Evolutionary conservation across 2,329 filamentous ascomycete genomes (phyloP).

Genomic region (Ophiostoma quercus): DNA sequence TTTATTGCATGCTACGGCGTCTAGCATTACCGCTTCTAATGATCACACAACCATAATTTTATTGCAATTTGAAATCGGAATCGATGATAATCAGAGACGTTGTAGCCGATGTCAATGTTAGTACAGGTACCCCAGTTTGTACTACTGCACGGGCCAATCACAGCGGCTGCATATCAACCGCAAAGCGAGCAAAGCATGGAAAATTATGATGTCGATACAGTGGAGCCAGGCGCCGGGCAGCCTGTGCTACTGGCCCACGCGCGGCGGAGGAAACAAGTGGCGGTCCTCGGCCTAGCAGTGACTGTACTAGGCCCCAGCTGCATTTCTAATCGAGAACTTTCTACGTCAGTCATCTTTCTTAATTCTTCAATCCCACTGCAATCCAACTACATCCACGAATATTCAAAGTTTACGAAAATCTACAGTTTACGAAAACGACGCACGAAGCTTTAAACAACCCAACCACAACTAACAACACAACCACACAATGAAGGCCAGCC

Average conservation of each 20-base stretch:
- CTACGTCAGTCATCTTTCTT: background rate
- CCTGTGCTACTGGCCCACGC: conserved; percentile 12
- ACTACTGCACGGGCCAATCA: conserved; percentile 22
- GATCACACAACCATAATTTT: background rate
- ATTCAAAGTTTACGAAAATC: too few species aligned
- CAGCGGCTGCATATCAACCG: conserved; percentile 12
- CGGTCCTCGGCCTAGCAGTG: conserved; percentile 23
- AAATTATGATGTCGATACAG: conserved; percentile 19
- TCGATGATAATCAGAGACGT: background rate
- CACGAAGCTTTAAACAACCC: background rate
- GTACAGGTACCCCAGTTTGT: background rate
- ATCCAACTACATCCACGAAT: too few species aligned
- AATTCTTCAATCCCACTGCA: too few species aligned
- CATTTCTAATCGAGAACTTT: conserved; percentile 21
- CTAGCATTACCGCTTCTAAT: background rate
- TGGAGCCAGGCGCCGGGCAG: conserved; percentile 5
- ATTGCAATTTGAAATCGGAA: background rate
- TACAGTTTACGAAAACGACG: too few species aligned
- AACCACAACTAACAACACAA: background rate
- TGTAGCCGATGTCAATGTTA: background rate
- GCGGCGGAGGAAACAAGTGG: conserved; percentile 13
- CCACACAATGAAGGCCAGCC: conserved; percentile 28
- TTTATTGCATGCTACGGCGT: background rate
- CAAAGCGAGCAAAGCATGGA: background rate
- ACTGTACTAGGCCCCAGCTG: conserved; percentile 16